These are phyloP conservation scores for Pichia paraexigua DNA, from an alignment of 805 yeast genomes.

Conservation along the genomic window DNA sequence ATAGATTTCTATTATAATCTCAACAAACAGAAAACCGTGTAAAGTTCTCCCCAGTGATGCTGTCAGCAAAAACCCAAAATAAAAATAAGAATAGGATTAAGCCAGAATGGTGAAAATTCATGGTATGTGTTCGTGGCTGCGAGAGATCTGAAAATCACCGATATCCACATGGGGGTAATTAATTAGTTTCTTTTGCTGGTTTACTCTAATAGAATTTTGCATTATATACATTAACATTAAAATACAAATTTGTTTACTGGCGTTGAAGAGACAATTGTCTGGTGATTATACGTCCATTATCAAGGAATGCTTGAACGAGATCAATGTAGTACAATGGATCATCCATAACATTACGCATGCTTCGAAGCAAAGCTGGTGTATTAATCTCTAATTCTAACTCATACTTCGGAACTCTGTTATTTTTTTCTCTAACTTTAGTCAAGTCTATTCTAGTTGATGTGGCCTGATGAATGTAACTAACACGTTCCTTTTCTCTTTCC, in stretches of 20 bases:
- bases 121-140: neutral
- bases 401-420: conserved; percentile 21
- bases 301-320: conserved; percentile 38
- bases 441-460: conserved; percentile 68
- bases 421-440: conserved; percentile 43
- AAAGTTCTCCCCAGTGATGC: neutral
- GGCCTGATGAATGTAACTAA: conserved; percentile 63
- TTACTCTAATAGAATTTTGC: neutral
- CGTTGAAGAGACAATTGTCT: conserved; percentile 26
- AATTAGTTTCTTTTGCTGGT: neutral
- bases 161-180: neutral
- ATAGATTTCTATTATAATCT: too few relatives aligned
- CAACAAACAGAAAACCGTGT: neutral
- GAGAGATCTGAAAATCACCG: neutral
- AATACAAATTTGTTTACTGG: conserved; percentile 1
- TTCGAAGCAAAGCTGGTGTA: conserved; percentile 24
- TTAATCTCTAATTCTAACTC: conserved; percentile 31
- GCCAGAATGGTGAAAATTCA: neutral
- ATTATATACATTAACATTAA: neutral
- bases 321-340: conserved; percentile 38
- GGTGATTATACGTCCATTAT: conserved; percentile 33
- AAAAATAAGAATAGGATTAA: neutral
- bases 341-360: conserved; percentile 24
- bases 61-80: neutral
- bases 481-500: conserved; percentile 65